Percentiles rank a stretch among this genome's conserved stretches.
These are phyloP conservation scores for Mycena latifolia DNA, from an alignment of 768 basidiomycete species.

Conservation along the genomic window DNA sequence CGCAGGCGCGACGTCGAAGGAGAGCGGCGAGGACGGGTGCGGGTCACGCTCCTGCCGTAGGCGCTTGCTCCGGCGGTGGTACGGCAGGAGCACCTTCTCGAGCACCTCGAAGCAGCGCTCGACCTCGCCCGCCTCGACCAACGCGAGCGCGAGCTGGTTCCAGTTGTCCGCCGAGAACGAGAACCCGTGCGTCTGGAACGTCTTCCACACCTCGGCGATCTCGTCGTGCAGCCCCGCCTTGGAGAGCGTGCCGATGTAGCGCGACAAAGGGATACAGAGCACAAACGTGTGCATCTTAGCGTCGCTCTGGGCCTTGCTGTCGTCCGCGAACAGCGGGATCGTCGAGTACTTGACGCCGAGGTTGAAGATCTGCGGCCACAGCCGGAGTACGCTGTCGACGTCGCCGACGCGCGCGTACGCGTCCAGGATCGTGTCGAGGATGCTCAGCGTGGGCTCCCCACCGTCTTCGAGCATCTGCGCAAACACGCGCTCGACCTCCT, in stretches of 20 bases:
- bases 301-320: conserved; percentile 33
- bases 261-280: conserved; percentile 84
- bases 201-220: conserved; percentile 76
- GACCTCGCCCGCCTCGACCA: conserved; percentile 85
- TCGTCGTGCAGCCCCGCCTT: conserved; percentile 69
- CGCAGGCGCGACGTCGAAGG: conserved; percentile 47
- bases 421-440: conserved; percentile 76
- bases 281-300: conserved; percentile 56
- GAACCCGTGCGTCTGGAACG: conserved; percentile 72
- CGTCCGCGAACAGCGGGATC: conserved; percentile 46
- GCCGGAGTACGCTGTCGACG: conserved; percentile 61
- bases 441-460: conserved; percentile 67
- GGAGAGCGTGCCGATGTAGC: conserved; percentile 84
- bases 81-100: conserved; percentile 80
- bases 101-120: conserved; percentile 87
- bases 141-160: conserved; percentile 84
- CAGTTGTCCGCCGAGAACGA: conserved; percentile 91
- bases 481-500: conserved; percentile 70
- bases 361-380: conserved; percentile 80
- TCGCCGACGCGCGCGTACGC: conserved; percentile 74
- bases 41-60: conserved; percentile 42
- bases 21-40: conserved; percentile 54
- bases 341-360: conserved; percentile 61
- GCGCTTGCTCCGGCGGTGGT: conserved; percentile 50
- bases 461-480: conserved; percentile 65